These are phyloP conservation scores for Arxiozyma bovina DNA, from an alignment of 1,139 yeast genomes.

Conservation along the genomic window DNA sequence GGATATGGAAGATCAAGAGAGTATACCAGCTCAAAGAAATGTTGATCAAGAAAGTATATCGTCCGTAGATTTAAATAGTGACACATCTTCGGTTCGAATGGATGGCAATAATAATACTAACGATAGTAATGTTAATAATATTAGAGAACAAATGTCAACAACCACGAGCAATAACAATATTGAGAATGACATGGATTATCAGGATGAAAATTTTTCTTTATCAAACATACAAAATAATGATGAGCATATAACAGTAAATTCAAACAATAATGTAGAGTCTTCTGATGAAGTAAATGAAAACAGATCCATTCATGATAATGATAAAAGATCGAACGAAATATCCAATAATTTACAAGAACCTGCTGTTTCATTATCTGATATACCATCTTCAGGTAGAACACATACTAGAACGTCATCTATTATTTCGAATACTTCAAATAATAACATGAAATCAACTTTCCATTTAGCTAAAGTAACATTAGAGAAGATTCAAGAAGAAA, in stretches of 20 bases:
- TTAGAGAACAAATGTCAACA: not conserved
- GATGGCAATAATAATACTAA: not conserved
- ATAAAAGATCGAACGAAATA: not conserved
- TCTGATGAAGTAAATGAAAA: not conserved
- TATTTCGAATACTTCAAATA: conserved; percentile 11
- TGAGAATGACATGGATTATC: not conserved
- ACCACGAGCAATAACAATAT: not conserved
- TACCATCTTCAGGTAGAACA: not conserved
- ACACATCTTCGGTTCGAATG: not conserved
- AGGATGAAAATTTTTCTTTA: not conserved
- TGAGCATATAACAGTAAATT: not conserved
- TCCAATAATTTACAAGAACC: not conserved
- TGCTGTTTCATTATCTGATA: not conserved
- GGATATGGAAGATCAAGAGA: not conserved
- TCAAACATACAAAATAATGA: not conserved
- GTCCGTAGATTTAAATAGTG: not conserved
- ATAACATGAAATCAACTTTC: conserved; percentile 24
- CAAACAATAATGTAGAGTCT: not conserved
- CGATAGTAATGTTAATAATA: no score
- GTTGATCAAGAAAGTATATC: not conserved
- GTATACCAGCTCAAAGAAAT: not conserved
- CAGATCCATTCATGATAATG: not conserved
- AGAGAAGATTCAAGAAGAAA: conserved; percentile 22
- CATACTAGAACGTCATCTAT: conserved; percentile 16
- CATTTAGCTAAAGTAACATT: conserved; percentile 25